phyloP scores from a whole-genome alignment of 345 rosid species.

The Aquilaria sinensis region DNA sequence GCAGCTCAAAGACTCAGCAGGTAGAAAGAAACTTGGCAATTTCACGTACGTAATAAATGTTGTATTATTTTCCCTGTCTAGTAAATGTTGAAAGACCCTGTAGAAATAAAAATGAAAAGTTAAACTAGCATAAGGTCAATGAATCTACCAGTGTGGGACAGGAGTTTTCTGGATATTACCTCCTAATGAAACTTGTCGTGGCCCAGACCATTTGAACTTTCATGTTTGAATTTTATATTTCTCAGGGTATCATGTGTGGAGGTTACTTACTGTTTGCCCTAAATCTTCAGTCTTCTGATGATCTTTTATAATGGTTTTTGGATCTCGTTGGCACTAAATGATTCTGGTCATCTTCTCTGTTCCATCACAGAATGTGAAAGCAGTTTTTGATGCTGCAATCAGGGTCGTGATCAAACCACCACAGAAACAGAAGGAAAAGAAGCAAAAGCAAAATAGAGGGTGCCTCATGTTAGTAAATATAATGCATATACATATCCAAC shows the following conservation, averaged over 20 bases:
- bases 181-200: not conserved
- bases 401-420: conserved; percentile 85
- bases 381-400: conserved; percentile 93
- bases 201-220: too few relatives aligned
- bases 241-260: not conserved
- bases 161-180: not conserved
- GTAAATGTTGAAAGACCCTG: too few relatives aligned
- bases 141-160: not conserved
- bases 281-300: not conserved
- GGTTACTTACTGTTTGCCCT: too few relatives aligned
- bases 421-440: conserved; percentile 70
- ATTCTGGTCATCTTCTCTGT: conserved; percentile 3
- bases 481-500: conserved; percentile 1
- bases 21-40: conserved; percentile 27
- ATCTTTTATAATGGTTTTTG: not conserved
- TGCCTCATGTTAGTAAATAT: conserved; percentile 62
- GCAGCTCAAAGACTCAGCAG: conserved; percentile 99
- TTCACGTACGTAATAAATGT: not conserved
- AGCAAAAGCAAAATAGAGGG: conserved; percentile 54
- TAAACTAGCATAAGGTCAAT: not conserved
- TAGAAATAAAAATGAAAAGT: not conserved
- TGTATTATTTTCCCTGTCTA: not conserved
- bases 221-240: too few relatives aligned
- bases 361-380: conserved; percentile 78
- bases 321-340: not conserved